Evolutionary conservation across 176 grass and related monocot genomes (phyloP), one percentile per base, ranked within the genome.

Genomic region (Urochloa ruziziensis): DNA sequence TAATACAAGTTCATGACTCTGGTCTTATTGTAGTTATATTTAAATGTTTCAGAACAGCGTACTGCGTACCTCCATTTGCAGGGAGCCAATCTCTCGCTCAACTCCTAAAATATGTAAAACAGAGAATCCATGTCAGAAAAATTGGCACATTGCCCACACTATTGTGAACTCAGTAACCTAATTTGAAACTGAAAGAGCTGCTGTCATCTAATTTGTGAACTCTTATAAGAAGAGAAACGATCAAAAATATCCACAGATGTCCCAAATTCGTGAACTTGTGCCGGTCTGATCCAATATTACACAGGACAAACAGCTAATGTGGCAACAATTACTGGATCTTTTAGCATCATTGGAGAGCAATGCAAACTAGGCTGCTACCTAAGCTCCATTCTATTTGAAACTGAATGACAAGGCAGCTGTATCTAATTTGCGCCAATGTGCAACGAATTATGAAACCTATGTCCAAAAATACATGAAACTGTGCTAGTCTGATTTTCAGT

Each of bases 41-140:
- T 21, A 72, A 65, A 80, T 33, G 32, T 27, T 33, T n/a, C 2
- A 78, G 36, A 68, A 37, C 54, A 77, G 16, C 40, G 47, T 83
- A 47, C 34, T 73, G 17, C 62, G 53, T 85, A 99, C 96, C 93
- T 99, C 96, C 73, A 94, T 78, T 84, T 99, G 93, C 49, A 99
- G 89, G 78, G 91, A 94, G 49, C 87, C 96, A 80, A 99, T 99
- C 84, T 99, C 96, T 42, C 96, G 81, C 75, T 99, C 96, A 47
- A 99, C 90, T 65, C 88, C 96, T 98, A 83, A 74, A 84, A 56
- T 53, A 88, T 27, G 54, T 16, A 78, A 63, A 70, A 53, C 28
- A 1, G 37, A 32, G 54, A 47, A 71, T 59, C 24, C 9, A 13
- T 54, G 23, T 92, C 73, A 94, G 52, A 59, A 51, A 73, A 28